Percentiles rank a stretch among this genome's conserved stretches.
Evolutionary conservation across 306 rosid species (phyloP).

Genomic region (Corylus americana): DNA sequence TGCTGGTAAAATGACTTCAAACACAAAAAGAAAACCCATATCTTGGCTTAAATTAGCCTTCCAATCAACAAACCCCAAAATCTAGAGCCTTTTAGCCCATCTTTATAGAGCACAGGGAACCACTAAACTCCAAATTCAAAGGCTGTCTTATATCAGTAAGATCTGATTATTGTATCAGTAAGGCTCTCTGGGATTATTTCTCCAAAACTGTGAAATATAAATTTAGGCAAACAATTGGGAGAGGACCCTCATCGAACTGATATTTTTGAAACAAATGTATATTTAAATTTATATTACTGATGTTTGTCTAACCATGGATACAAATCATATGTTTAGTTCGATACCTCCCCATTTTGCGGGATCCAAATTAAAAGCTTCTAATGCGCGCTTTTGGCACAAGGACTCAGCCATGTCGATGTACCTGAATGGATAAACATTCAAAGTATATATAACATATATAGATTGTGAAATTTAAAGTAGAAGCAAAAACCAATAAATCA

Average conservation of each 20-base stretch:
- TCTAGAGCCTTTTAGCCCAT: background rate
- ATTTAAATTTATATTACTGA: background rate
- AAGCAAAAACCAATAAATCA: background rate
- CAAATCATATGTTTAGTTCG: background rate
- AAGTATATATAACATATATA: conserved; percentile 17
- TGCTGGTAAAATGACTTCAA: background rate
- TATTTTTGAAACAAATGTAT: background rate
- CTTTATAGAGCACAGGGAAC: background rate
- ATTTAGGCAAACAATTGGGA: background rate
- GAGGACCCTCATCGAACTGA: background rate
- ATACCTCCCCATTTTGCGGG: conserved; percentile 96
- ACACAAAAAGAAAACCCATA: background rate
- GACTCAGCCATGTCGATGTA: conserved; percentile 92
- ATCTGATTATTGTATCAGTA: background rate
- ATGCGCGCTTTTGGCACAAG: conserved; percentile 84
- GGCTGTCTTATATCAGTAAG: background rate
- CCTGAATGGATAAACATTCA: conserved; percentile 39
- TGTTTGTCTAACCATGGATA: background rate
- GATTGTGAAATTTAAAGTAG: background rate
- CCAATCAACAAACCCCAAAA: background rate
- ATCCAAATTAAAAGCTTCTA: conserved; percentile 81
- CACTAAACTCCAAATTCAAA: background rate
- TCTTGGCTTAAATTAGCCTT: background rate
- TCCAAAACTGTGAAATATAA: background rate
- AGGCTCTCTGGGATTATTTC: background rate